Conservation (phyloP, 805 yeast genomes). For the Candida loeiensis region DNA sequence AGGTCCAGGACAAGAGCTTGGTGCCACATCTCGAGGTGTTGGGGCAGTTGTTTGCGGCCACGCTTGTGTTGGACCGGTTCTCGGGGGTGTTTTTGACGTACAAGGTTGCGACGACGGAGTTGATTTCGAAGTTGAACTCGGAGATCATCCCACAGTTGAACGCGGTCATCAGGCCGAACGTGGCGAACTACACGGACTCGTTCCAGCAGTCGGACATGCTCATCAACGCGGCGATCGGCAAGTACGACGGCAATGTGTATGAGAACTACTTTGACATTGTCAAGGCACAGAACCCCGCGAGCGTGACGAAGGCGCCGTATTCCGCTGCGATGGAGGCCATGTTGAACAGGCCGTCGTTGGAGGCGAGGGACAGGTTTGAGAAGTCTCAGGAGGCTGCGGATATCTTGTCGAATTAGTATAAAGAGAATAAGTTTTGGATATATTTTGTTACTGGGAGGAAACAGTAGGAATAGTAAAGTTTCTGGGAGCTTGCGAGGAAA, state of each 20-base stretch:
- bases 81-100: slow-evolving; percentile 69
- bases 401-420: slow-evolving; percentile 14
- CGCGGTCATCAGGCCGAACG: slow-evolving; percentile 50
- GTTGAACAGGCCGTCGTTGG: slow-evolving; percentile 32
- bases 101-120: slow-evolving; percentile 49
- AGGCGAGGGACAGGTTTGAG: slow-evolving; percentile 34
- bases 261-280: slow-evolving; percentile 66
- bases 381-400: slow-evolving; percentile 27
- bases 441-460: no score
- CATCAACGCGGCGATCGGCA: slow-evolving; percentile 80
- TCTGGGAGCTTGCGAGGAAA: no score
- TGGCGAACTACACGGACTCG: slow-evolving; percentile 77
- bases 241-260: slow-evolving; percentile 78
- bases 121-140: slow-evolving; percentile 45
- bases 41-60: slow-evolving; percentile 56
- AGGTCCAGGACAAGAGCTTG: slow-evolving; percentile 37
- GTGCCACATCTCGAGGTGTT: slow-evolving; percentile 49
- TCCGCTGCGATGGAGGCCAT: slow-evolving; percentile 33
- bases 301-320: slow-evolving; percentile 59
- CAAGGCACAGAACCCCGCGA: slow-evolving; percentile 47
- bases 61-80: slow-evolving; percentile 62
- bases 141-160: slow-evolving; percentile 37
- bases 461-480: no score
- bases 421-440: background rate
- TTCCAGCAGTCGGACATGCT: slow-evolving; percentile 78